phyloP scores from a whole-genome alignment of 139 green algal genomes.

The Coelastrella sp. region DNA sequence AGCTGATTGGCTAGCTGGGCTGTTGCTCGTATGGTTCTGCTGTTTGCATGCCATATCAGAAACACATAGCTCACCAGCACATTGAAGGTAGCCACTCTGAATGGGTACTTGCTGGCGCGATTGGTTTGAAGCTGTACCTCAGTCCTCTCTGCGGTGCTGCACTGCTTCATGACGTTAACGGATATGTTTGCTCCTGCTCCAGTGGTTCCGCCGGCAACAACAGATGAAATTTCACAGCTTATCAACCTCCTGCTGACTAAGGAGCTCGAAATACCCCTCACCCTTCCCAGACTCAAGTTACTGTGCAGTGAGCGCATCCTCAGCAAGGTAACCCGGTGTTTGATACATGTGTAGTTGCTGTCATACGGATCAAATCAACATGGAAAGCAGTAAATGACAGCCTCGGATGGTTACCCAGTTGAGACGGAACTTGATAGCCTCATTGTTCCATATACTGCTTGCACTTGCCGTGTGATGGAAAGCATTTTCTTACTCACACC shows the following conservation, averaged over 20 bases:
- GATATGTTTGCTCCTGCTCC: not conserved
- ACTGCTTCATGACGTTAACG: not conserved
- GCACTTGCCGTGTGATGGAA: no score
- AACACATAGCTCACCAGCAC: not conserved
- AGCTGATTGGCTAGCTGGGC: no score
- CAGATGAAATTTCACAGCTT: not conserved
- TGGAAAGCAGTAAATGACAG: no score
- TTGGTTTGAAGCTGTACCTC: not conserved
- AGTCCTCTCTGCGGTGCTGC: not conserved
- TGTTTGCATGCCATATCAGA: not conserved
- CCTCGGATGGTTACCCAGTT: no score
- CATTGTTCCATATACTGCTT: no score
- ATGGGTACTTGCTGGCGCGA: not conserved
- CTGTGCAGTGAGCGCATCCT: not conserved
- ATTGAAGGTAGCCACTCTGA: conserved; percentile 39
- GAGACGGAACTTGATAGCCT: no score
- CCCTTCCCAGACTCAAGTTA: not conserved
- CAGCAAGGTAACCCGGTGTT: no score
- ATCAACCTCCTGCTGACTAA: not conserved
- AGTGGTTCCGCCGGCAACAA: not conserved
- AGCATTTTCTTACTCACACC: no score
- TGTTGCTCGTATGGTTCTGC: not conserved
- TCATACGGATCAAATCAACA: no score
- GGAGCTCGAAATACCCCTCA: not conserved
- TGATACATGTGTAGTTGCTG: no score